A percentile compares a stretch with the other conserved stretches of the same genome.
Evolutionary conservation across 108 stramenopile genomes (phyloP).

Genomic region (Pelagomonas calceolata): DNA sequence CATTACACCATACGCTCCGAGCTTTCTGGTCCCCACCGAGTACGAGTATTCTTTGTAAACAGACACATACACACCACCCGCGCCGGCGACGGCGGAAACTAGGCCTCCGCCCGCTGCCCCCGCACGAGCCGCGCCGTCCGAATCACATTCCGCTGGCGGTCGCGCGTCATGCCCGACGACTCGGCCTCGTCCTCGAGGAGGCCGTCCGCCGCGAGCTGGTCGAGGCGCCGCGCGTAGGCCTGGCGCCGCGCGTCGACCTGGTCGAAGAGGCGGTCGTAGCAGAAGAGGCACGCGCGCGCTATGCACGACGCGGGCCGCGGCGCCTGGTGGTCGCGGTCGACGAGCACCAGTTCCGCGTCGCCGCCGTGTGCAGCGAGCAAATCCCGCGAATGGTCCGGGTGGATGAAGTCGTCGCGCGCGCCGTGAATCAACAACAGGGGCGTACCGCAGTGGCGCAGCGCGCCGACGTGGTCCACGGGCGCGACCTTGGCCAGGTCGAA

Average conservation of each 20-base stretch:
- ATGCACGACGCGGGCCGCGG: not conserved
- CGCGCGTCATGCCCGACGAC: too few species aligned
- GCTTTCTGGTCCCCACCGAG: too few species aligned
- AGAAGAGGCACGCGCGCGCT: not conserved
- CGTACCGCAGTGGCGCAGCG: slow-evolving; percentile 21
- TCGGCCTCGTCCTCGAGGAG: not conserved
- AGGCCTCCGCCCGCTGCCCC: too few species aligned
- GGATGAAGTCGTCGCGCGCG: slow-evolving; percentile 36
- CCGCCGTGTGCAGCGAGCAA: not conserved
- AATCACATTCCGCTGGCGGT: too few species aligned
- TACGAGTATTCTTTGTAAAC: too few species aligned
- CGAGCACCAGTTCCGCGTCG: not conserved
- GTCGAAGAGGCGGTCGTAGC: not conserved
- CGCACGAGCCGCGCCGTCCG: too few species aligned
- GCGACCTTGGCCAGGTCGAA: not conserved
- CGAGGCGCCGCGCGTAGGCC: not conserved
- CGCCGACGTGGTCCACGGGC: not conserved
- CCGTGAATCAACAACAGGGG: slow-evolving; percentile 44
- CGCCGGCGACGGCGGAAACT: too few species aligned
- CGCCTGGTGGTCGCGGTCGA: not conserved
- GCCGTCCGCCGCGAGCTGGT: not conserved
- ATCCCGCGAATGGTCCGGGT: slow-evolving; percentile 21
- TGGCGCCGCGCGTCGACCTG: not conserved
- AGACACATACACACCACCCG: too few species aligned
- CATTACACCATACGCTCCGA: too few species aligned